Base-by-base conservation (phyloP, 306 rosid species). In the Cicer bijugum region DNA sequence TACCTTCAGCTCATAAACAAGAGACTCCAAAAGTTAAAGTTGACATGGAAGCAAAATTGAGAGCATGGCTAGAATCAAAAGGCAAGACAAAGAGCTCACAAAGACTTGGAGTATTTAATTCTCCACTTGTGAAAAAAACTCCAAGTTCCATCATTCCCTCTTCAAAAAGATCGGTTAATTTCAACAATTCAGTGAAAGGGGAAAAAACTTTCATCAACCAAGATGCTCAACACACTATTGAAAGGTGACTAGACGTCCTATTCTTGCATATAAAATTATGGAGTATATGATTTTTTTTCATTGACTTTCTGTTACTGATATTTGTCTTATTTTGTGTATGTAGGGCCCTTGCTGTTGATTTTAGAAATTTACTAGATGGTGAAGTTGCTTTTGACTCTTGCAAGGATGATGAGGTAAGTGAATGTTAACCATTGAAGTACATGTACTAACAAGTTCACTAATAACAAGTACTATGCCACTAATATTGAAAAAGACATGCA, bases 21-120 rank as follows among this genome's bases (percentile, higher is more conserved):
- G 96, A 90, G 81, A 94, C 95, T 57, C 91, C 91, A 12, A 86
- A 85, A 53, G 75, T 78, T 44, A 88, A 80, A 73, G 87, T 94
- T 19, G 92, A 89, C 83, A 94, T 94, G 98, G 95, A 91, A 84
- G 92, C 85, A 14, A 94, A 91, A 77, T 82, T 94, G 74, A 85
- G 44, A 69, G 82, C 92, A 77, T 94, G 98, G 98, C 83, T 85
- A 56, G 92, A 91, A 86, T 91, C 96, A 23, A 91, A 80, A 74
- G 97, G 97, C 20, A 94, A 91, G 78, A 79, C 90, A 57, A 94
- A 85, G 83, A 82, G 88, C 75, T 70, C 81, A 55, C 96, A 81
- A 66, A 85, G 83, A 81, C 51, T 71, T 57, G 81, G 78, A 72
- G 70, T 82, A 28, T 45, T 84, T 17, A 85, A 78, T 64, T 88